Percentiles rank a stretch among this genome's conserved stretches.
These are phyloP conservation scores for Apophysomyces sp. DNA, from an alignment of 371 early-diverging fungal genomes.

Conservation along the genomic window DNA sequence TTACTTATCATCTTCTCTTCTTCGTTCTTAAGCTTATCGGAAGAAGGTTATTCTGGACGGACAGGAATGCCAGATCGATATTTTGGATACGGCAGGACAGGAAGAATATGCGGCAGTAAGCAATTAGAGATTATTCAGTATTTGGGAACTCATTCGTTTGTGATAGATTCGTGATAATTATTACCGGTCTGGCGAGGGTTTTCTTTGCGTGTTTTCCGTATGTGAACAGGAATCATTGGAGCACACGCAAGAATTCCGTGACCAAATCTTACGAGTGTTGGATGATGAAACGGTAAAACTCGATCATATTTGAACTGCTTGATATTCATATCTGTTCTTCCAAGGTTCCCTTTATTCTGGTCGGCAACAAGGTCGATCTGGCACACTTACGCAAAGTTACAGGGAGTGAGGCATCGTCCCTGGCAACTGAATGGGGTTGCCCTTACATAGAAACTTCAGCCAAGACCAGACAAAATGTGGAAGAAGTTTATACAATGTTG, in stretches of 20 bases:
- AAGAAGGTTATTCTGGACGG: conserved; percentile 69
- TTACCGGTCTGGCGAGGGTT: conserved; percentile 90
- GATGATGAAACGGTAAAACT: conserved; percentile 78
- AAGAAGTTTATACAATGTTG: conserved; percentile 74
- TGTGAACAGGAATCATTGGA: conserved; percentile 81
- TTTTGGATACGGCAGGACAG: conserved; percentile 93
- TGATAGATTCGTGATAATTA: conserved; percentile 88
- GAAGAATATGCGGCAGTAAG: conserved; percentile 84
- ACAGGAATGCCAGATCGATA: conserved; percentile 85
- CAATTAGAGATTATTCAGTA: background rate
- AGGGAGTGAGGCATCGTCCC: conserved; percentile 63
- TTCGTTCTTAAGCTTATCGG: conserved; percentile 51
- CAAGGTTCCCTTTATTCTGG: conserved; percentile 78
- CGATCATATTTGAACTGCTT: background rate
- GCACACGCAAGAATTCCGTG: conserved; percentile 85
- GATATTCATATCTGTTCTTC: background rate
- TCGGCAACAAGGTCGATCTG: conserved; percentile 90
- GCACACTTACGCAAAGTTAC: conserved; percentile 71
- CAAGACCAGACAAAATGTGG: conserved; percentile 86
- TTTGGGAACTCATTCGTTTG: background rate
- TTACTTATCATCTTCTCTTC: background rate
- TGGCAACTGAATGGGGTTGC: conserved; percentile 81
- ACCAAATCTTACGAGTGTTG: conserved; percentile 85
- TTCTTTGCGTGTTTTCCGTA: conserved; percentile 85
- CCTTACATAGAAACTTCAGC: conserved; percentile 86